These are phyloP conservation scores for Erodium maritimum DNA, from an alignment of 345 rosid species.

Conservation along the genomic window DNA sequence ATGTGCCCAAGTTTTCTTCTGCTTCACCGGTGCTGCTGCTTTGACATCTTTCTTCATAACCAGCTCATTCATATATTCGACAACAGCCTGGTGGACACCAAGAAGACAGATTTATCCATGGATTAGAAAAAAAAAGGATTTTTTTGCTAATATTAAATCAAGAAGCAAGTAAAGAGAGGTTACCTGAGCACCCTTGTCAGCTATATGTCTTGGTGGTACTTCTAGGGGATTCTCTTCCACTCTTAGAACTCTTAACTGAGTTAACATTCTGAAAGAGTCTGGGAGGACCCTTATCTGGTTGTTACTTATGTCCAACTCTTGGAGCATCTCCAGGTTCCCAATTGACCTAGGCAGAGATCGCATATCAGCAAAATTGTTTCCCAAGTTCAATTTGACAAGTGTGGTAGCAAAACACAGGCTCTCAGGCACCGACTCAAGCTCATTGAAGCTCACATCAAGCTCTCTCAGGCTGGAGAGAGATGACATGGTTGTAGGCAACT, in stretches of 20 bases:
- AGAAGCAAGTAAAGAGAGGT: not conserved
- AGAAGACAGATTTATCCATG: constrained; percentile 9
- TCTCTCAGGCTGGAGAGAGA: constrained; percentile 64
- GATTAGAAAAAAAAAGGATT: not conserved
- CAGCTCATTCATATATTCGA: constrained; percentile 70
- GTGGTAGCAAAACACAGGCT: constrained; percentile 78
- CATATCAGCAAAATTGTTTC: constrained; percentile 89
- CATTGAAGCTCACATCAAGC: constrained; percentile 91
- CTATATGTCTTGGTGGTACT: constrained; percentile 75
- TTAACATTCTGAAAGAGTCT: constrained; percentile 70
- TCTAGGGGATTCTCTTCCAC: constrained; percentile 76
- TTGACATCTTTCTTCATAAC: constrained; percentile 44
- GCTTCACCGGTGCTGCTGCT: constrained; percentile 47
- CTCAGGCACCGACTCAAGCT: constrained; percentile 92
- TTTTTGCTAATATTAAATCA: not conserved
- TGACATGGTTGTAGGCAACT: constrained; percentile 85
- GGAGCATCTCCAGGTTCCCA: constrained; percentile 87
- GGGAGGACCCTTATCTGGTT: constrained; percentile 91
- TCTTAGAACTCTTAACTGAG: constrained; percentile 49
- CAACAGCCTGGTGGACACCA: constrained; percentile 54
- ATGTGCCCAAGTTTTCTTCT: constrained; percentile 86
- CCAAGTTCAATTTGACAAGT: constrained; percentile 78
- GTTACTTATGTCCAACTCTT: constrained; percentile 90
- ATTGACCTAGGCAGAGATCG: constrained; percentile 72
- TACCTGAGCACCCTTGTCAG: constrained; percentile 88